Conservation (phyloP, 2,329 filamentous ascomycete genomes). For the Paradendryphiella salina region DNA sequence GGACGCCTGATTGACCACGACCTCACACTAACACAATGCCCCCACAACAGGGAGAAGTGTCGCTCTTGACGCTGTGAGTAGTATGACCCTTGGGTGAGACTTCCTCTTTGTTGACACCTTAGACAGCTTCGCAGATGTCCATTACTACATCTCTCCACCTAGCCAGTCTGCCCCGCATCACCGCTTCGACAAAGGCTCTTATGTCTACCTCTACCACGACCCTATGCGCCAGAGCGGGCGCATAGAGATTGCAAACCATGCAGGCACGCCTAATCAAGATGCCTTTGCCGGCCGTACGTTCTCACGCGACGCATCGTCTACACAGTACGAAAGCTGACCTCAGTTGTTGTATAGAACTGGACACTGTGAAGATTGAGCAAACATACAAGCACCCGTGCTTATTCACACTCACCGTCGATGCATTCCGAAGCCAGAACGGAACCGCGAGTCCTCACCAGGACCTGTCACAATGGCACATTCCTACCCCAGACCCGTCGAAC, state of each 20-base stretch:
- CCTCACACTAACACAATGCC: constrained; percentile 47
- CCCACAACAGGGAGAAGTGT: constrained; percentile 53
- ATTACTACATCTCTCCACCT: constrained; percentile 76
- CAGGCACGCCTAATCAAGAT: constrained; percentile 75
- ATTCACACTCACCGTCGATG: constrained; percentile 67
- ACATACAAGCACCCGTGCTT: constrained; percentile 74
- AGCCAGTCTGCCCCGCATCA: constrained; percentile 71
- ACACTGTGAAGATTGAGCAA: constrained; percentile 67
- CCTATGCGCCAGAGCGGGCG: constrained; percentile 67
- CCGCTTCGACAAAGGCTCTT: constrained; percentile 77
- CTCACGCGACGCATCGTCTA: neutral
- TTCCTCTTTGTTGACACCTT: constrained; percentile 15
- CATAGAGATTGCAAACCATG: constrained; percentile 74
- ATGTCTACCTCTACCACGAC: constrained; percentile 79
- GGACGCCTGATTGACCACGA: constrained; percentile 12
- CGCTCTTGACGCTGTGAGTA: constrained; percentile 53
- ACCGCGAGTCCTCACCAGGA: constrained; percentile 53
- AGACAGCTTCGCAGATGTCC: constrained; percentile 72
- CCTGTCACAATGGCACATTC: constrained; percentile 70
- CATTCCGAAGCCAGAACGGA: constrained; percentile 36
- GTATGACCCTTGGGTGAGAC: neutral
- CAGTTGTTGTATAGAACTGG: constrained; percentile 58
- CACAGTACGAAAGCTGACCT: constrained; percentile 23
- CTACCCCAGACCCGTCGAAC: constrained; percentile 70
- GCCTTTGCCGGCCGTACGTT: constrained; percentile 74